Evolutionary conservation across 2,329 filamentous ascomycete species (phyloP).

Genomic region (Colletotrichum sojae): DNA sequence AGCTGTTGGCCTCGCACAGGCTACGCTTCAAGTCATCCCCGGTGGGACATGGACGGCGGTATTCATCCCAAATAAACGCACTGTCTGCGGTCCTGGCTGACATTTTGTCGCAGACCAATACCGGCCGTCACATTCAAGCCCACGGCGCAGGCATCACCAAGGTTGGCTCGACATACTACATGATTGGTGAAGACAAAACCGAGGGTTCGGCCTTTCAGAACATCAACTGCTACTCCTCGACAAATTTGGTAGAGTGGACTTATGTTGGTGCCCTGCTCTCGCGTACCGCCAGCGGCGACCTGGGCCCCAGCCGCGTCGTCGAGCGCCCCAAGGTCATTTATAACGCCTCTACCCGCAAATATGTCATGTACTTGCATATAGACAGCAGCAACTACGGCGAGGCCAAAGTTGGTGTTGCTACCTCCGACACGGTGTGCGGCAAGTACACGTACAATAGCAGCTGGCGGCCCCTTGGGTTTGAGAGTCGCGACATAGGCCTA

Average conservation of each 20-base stretch:
- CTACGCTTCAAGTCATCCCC: slow-evolving; percentile 55
- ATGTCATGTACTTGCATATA: slow-evolving; percentile 79
- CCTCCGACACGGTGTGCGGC: slow-evolving; percentile 71
- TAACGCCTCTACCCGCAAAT: slow-evolving; percentile 73
- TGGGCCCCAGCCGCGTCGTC: slow-evolving; percentile 73
- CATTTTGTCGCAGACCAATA: slow-evolving; percentile 52
- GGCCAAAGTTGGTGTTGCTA: slow-evolving; percentile 76
- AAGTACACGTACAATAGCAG: slow-evolving; percentile 60
- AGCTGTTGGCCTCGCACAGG: slow-evolving; percentile 27
- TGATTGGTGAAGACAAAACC: slow-evolving; percentile 79
- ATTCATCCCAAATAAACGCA: slow-evolving; percentile 30
- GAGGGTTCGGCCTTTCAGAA: slow-evolving; percentile 73
- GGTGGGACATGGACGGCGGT: slow-evolving; percentile 64
- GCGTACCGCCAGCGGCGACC: slow-evolving; percentile 63
- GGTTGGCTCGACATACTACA: slow-evolving; percentile 72
- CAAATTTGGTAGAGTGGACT: slow-evolving; percentile 74
- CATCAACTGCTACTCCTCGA: slow-evolving; percentile 78
- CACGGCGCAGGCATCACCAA: slow-evolving; percentile 73
- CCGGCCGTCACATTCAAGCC: slow-evolving; percentile 73
- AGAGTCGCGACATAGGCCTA: slow-evolving; percentile 68
- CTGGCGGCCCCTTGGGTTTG: slow-evolving; percentile 51
- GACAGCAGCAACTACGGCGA: slow-evolving; percentile 73
- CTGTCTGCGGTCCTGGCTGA: not conserved
- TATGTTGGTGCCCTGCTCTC: slow-evolving; percentile 73
- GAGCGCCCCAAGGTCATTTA: slow-evolving; percentile 79